A percentile compares a stretch with the other conserved stretches of the same genome.
Conservation (phyloP, 805 yeast genomes). For the Cyberlindnera petersonii region DNA sequence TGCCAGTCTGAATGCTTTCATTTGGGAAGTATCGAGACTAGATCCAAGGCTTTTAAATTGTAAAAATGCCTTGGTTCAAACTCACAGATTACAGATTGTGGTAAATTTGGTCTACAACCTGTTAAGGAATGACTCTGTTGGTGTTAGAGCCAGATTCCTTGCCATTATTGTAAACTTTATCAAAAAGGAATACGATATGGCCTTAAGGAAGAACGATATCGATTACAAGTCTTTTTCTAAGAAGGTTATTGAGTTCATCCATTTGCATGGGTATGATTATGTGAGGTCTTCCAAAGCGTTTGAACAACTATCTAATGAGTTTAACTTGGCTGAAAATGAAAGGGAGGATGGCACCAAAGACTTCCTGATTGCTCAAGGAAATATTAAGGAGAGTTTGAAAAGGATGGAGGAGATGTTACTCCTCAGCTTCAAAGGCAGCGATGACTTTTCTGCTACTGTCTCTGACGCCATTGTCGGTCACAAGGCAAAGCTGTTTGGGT, state of each 20-base stretch:
- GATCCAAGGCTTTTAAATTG: slow-evolving; percentile 17
- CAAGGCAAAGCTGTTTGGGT: slow-evolving; percentile 6
- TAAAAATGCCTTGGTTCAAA: slow-evolving; percentile 16
- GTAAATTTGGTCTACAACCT: slow-evolving; percentile 17
- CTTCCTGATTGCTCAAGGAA: slow-evolving; percentile 14
- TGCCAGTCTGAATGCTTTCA: slow-evolving; percentile 16
- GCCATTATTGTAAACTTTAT: slow-evolving; percentile 16
- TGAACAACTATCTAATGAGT: slow-evolving; percentile 10
- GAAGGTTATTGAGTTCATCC: slow-evolving; percentile 19
- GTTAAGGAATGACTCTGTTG: slow-evolving; percentile 11
- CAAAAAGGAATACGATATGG: slow-evolving; percentile 14
- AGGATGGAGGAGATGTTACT: slow-evolving; percentile 16
- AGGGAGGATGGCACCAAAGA: slow-evolving; percentile 10
- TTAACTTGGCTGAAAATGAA: slow-evolving; percentile 9
- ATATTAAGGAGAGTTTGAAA: slow-evolving; percentile 16
- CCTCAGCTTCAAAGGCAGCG: slow-evolving; percentile 7
- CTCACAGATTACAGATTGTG: slow-evolving; percentile 21
- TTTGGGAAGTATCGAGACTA: slow-evolving; percentile 18
- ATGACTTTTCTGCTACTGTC: slow-evolving; percentile 9
- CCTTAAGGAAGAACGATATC: slow-evolving; percentile 2
- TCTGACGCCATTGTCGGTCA: slow-evolving; percentile 8
- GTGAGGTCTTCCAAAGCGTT: slow-evolving; percentile 15
- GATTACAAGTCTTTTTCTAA: slow-evolving; percentile 13
- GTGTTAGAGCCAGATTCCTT: slow-evolving; percentile 14
- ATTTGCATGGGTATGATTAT: slow-evolving; percentile 16